Base-by-base conservation (phyloP, 345 rosid genomes). In the Eucalyptus fibrosa region DNA sequence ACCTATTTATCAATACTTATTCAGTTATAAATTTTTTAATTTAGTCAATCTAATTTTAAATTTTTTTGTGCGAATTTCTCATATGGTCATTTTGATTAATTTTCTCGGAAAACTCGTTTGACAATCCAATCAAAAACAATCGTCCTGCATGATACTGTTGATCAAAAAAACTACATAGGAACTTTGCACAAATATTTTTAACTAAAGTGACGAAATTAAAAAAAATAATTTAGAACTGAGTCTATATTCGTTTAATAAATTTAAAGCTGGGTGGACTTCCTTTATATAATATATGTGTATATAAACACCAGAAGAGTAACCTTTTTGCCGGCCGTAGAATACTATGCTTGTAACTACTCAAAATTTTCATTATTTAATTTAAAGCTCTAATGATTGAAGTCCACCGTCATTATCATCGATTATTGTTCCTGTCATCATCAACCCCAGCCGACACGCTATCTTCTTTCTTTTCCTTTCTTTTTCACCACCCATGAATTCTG, bases 51-150 rank as follows among this genome's bases (percentile, higher is more conserved):
- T 11, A 34, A 19, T 37, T 11, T 1, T 34, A 5, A 72, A 72
- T 10, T 1, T 34, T 72, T 34, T 10, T 3, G 4, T 2, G 1
- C 0, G 4, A 3, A 15, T n/a, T 16, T 65, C 34, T 30, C 3
- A 19, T 19, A 34, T 34, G 2, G 1, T 34, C 4, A 0, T 19
- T 34, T 34, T 1, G 0, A 5, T 69, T 69, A 34, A 37, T 69
- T 34, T 18, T 69, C 3, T 0, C 2, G 0, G 7, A 12, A 72
- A 72, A 72, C 1, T 2, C 1, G 1, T 2, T 0, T 37, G 28
- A 37, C 11, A 42, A 6, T 34, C 8, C 8, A 3, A 11, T 72
- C 3, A 19, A 37, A 72, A 19, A 1, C 15, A 7, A 37, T 5
- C 28, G 6, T 37, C 47, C 0, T 11, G 1, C 3, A 1, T 11